Percentiles rank a stretch among this genome's conserved stretches.
These are phyloP conservation scores for Calonectria montana DNA, from an alignment of 2,329 filamentous ascomycete genomes.

Conservation along the genomic window DNA sequence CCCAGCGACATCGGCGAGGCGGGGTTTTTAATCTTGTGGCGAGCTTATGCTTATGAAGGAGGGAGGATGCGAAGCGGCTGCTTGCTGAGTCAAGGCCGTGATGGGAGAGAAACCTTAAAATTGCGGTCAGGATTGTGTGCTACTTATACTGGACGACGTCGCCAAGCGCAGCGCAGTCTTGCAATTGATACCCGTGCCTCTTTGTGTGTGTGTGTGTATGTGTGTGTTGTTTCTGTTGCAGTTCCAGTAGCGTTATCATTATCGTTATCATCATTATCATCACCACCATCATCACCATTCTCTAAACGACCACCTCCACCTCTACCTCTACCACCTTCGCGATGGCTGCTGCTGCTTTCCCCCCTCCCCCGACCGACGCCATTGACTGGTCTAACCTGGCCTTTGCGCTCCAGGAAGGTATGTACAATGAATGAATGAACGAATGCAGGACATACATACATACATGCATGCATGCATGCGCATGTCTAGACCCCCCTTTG, in stretches of 20 bases:
- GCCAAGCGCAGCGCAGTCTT: neutral
- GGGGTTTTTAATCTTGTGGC: neutral
- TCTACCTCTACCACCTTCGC: conserved; percentile 26
- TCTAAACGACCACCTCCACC: no score
- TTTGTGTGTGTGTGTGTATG: no score
- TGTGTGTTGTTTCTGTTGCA: no score
- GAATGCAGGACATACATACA: no score
- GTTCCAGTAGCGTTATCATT: no score
- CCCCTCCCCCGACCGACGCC: conserved; percentile 80
- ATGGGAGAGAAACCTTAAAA: conserved; percentile 10
- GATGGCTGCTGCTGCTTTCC: conserved; percentile 69
- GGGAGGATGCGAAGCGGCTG: neutral
- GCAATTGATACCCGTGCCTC: neutral
- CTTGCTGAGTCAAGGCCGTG: conserved; percentile 19
- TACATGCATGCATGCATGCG: no score
- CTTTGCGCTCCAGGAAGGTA: conserved; percentile 92
- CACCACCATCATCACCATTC: no score
- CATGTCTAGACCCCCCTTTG: no score
- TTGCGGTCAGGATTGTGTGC: conserved; percentile 12
- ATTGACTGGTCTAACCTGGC: conserved; percentile 96
- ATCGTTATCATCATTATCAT: no score
- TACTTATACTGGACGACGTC: neutral
- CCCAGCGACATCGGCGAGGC: conserved; percentile 38
- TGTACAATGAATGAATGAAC: conserved; percentile 27
- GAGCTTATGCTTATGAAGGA: neutral